Evolutionary conservation across 2,329 filamentous ascomycete species (phyloP).

Genomic region (Exophiala spinifera): DNA sequence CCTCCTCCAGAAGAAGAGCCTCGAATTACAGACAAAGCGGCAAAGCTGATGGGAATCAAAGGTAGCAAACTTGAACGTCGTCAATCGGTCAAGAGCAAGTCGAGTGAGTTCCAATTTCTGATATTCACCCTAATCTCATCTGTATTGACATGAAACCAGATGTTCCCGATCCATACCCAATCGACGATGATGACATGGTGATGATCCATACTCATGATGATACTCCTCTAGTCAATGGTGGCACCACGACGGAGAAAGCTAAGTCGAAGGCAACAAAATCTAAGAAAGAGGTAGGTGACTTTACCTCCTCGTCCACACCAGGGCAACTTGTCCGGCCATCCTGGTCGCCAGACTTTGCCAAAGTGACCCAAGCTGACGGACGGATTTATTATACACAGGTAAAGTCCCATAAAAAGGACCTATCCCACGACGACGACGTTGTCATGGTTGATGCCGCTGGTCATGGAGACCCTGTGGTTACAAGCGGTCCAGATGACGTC

Average conservation of each 20-base stretch:
- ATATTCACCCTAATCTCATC: background rate
- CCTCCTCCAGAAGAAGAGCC: constrained; percentile 68
- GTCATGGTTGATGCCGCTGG: constrained; percentile 53
- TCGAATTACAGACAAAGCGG: constrained; percentile 70
- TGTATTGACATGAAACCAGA: constrained; percentile 22
- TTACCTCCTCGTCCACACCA: constrained; percentile 14
- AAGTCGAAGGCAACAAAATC: constrained; percentile 37
- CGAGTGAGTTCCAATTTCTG: constrained; percentile 11
- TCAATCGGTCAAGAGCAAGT: constrained; percentile 52
- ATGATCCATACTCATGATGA: constrained; percentile 54
- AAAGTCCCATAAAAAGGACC: constrained; percentile 29
- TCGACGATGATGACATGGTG: constrained; percentile 62
- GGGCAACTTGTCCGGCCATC: constrained; percentile 15
- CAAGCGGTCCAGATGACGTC: constrained; percentile 50
- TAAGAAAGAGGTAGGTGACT: constrained; percentile 37
- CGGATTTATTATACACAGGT: constrained; percentile 30
- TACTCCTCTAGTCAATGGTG: constrained; percentile 30
- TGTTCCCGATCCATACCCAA: constrained; percentile 57
- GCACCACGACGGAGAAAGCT: constrained; percentile 34
- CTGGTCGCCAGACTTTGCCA: constrained; percentile 25
- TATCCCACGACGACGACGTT: constrained; percentile 47
- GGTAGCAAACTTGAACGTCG: constrained; percentile 48
- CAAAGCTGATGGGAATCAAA: constrained; percentile 67
- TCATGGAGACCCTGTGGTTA: constrained; percentile 44
- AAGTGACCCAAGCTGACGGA: constrained; percentile 25